Conservation (phyloP, 2,329 filamentous ascomycete genomes). For the Metarhizium humberi region DNA sequence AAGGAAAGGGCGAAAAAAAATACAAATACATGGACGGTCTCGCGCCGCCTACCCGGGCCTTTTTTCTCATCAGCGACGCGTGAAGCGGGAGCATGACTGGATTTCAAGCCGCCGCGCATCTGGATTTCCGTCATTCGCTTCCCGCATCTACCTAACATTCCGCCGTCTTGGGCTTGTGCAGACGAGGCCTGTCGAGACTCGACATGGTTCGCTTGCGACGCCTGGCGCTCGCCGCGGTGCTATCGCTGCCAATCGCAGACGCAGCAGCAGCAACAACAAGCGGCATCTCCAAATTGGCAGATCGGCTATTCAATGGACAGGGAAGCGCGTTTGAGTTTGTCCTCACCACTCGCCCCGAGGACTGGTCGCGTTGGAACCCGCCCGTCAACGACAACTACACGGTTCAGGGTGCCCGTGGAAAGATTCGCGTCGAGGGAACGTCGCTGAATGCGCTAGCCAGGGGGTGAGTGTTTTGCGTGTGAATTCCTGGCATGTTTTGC, state of each 20-base stretch:
- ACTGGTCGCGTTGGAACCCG: conserved; percentile 13
- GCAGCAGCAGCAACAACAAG: conserved; percentile 1
- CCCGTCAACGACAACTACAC: conserved; percentile 13
- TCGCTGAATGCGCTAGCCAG: conserved; percentile 13
- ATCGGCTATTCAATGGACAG: conserved; percentile 9
- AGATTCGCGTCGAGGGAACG: conserved; percentile 11
- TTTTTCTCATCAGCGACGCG: not conserved
- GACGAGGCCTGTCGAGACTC: not conserved
- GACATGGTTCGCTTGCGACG: not conserved
- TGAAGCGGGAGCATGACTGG: not conserved
- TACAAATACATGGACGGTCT: too few species aligned
- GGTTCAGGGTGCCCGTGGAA: conserved; percentile 7
- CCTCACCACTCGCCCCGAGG: conserved; percentile 5
- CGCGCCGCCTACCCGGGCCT: too few species aligned
- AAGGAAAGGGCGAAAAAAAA: too few species aligned
- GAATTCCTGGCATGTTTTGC: not conserved
- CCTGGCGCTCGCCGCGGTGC: not conserved
- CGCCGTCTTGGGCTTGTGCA: not conserved
- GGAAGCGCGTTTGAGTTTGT: conserved; percentile 9
- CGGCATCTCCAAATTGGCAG: conserved; percentile 10
- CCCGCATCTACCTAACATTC: not conserved
- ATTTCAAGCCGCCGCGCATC: not conserved
- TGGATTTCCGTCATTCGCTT: not conserved
- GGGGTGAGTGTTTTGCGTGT: conserved; percentile 7
- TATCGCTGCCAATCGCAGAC: not conserved